phyloP scores from a whole-genome alignment of 163 green algal genomes.

The Dunaliella salina region DNA sequence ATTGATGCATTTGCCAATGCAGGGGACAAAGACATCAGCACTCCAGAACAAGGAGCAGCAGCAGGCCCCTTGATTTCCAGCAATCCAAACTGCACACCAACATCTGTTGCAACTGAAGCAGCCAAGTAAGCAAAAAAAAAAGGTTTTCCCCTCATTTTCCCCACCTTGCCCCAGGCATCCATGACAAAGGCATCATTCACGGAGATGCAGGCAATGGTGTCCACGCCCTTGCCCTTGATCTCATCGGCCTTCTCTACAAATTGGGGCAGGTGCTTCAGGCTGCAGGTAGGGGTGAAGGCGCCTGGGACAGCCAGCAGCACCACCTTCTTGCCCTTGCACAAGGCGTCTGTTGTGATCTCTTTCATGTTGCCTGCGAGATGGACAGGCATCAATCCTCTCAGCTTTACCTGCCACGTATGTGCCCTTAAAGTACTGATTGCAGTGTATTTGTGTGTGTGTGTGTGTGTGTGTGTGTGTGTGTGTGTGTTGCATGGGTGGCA shows the following conservation, averaged over 20 bases:
- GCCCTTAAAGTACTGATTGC: neutral
- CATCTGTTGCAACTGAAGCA: too few relatives aligned
- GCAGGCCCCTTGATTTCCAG: too few relatives aligned
- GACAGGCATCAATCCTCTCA: slow-evolving; percentile 39
- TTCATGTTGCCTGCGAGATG: slow-evolving; percentile 89
- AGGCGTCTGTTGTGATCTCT: slow-evolving; percentile 69
- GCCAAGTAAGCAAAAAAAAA: too few relatives aligned
- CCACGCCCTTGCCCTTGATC: slow-evolving; percentile 81
- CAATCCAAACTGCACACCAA: too few relatives aligned
- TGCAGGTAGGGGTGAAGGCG: slow-evolving; percentile 98
- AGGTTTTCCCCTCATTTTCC: too few relatives aligned
- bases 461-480: neutral
- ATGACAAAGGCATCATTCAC: slow-evolving; percentile 97
- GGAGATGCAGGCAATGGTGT: slow-evolving; percentile 85
- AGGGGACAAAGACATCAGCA: too few relatives aligned
- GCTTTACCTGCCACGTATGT: neutral
- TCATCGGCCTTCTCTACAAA: slow-evolving; percentile 94
- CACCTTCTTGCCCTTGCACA: slow-evolving; percentile 90
- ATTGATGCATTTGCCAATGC: too few relatives aligned
- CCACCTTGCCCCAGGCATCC: slow-evolving; percentile 87
- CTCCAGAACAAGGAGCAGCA: too few relatives aligned
- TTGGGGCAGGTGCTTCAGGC: slow-evolving; percentile 92
- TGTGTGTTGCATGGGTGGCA: neutral
- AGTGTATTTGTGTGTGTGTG: neutral
- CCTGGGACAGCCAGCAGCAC: slow-evolving; percentile 94